Conservation (phyloP, 208 protist genomes). For the Vickermania spadyakhi region DNA sequence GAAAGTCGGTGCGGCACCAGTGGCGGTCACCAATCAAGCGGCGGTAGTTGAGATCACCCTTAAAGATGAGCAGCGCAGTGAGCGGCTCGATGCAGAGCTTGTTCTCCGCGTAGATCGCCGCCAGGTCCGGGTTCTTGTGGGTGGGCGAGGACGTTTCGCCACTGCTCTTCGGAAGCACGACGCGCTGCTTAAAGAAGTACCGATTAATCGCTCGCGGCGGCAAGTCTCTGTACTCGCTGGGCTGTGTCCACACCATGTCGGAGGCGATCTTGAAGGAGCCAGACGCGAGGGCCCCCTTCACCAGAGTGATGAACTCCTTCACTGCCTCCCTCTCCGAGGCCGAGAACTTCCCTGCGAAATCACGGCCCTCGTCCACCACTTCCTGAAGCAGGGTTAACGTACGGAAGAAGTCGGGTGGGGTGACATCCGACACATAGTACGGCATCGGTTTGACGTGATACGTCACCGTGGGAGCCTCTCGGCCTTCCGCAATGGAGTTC, state of each 20-base stretch:
- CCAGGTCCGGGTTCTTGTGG: slow-evolving; percentile 2
- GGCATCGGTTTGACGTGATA: slow-evolving; percentile 84
- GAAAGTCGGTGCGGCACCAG: slow-evolving; percentile 59
- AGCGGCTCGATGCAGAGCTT: slow-evolving; percentile 25
- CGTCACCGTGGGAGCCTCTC: slow-evolving; percentile 21
- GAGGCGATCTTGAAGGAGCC: slow-evolving; percentile 45
- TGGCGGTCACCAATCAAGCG: slow-evolving; percentile 84
- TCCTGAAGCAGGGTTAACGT: slow-evolving; percentile 36
- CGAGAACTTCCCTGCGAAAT: slow-evolving; percentile 9
- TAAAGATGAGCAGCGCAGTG: slow-evolving; percentile 74
- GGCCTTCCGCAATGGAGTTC: slow-evolving; percentile 5
- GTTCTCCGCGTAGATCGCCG: slow-evolving; percentile 25
- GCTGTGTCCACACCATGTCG: slow-evolving; percentile 77
- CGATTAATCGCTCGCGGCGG: slow-evolving; percentile 68
- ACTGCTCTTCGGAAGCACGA: slow-evolving; percentile 10
- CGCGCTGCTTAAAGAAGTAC: slow-evolving; percentile 71
- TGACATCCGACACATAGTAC: slow-evolving; percentile 88
- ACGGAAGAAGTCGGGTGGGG: slow-evolving; percentile 55
- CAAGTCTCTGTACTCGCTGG: slow-evolving; percentile 80
- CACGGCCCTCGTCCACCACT: slow-evolving; percentile 8
- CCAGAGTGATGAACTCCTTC: slow-evolving; percentile 33
- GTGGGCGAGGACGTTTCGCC: background rate
- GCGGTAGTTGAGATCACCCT: slow-evolving; percentile 89
- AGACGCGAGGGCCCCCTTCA: slow-evolving; percentile 27
- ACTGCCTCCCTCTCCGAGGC: slow-evolving; percentile 9